These are phyloP conservation scores for Allantophomopsis lycopodina DNA, from an alignment of 2,329 filamentous ascomycete species.

Conservation along the genomic window DNA sequence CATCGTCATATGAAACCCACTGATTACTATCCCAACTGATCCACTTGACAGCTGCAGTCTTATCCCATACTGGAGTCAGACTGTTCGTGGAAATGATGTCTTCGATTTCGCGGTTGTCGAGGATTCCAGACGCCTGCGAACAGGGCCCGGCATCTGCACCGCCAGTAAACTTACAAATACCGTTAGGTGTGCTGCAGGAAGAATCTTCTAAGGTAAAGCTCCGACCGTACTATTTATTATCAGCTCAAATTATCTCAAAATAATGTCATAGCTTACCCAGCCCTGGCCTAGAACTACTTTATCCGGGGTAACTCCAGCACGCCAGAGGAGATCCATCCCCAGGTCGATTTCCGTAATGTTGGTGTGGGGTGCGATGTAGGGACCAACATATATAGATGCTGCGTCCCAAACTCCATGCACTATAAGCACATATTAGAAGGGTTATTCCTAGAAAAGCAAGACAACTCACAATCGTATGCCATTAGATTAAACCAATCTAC, in stretches of 20 bases:
- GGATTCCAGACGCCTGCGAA: constrained; percentile 13
- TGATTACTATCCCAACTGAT: constrained; percentile 13
- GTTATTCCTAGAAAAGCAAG: too few species aligned
- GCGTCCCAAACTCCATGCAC: constrained; percentile 28
- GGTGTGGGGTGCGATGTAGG: constrained; percentile 23
- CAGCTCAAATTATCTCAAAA: too few species aligned
- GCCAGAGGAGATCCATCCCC: constrained; percentile 28
- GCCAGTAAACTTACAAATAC: constrained; percentile 7
- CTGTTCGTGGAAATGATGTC: constrained; percentile 12
- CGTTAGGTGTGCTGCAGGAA: constrained; percentile 6
- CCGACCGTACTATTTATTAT: constrained; percentile 1
- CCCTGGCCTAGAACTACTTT: constrained; percentile 28
- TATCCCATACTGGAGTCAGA: constrained; percentile 9
- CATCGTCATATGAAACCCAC: constrained; percentile 19
- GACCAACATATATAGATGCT: constrained; percentile 17
- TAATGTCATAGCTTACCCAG: constrained; percentile 11
- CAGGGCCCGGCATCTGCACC: constrained; percentile 12
- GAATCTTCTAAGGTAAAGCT: constrained; percentile 6
- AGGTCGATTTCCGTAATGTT: constrained; percentile 30
- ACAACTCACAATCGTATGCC: constrained; percentile 21
- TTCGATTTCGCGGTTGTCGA: constrained; percentile 21
- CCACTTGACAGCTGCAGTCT: constrained; percentile 9
- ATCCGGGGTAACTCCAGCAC: constrained; percentile 23
- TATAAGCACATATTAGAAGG: too few species aligned
- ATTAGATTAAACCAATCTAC: constrained; percentile 30